phyloP scores from a whole-genome alignment of 2,329 filamentous ascomycete genomes.

The Phaeophleospora eucalypticola region DNA sequence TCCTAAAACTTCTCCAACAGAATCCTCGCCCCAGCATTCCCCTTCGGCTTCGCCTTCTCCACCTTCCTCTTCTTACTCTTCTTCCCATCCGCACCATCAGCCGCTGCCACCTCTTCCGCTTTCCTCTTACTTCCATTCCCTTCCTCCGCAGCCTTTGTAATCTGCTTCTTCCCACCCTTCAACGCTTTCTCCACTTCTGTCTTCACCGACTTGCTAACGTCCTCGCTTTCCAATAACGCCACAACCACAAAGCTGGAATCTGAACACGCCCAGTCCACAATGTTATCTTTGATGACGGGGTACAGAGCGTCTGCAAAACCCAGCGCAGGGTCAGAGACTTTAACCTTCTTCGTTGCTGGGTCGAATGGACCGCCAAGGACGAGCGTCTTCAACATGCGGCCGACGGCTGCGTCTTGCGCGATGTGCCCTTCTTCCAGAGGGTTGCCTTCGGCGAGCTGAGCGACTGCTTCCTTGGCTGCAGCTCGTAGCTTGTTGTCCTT shows the following conservation, averaged over 20 bases:
- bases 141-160: conserved; percentile 61
- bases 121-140: conserved; percentile 63
- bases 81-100: conserved; percentile 37
- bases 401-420: conserved; percentile 59
- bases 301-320: conserved; percentile 81
- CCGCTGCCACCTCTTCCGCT: conserved; percentile 50
- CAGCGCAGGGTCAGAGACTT: conserved; percentile 69
- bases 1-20: conserved; percentile 42
- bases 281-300: conserved; percentile 67
- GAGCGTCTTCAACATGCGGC: conserved; percentile 84
- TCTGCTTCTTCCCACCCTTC: conserved; percentile 66
- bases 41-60: conserved; percentile 41
- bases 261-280: conserved; percentile 81
- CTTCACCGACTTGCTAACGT: conserved; percentile 59
- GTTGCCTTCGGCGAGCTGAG: conserved; percentile 39
- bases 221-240: conserved; percentile 68
- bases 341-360: conserved; percentile 62
- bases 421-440: conserved; percentile 53
- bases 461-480: conserved; percentile 63
- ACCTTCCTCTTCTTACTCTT: conserved; percentile 64
- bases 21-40: conserved; percentile 47
- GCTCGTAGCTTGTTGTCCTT: conserved; percentile 43
- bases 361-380: conserved; percentile 88
- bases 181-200: conserved; percentile 65
- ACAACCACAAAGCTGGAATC: conserved; percentile 83